Evolutionary conservation across 2,329 filamentous ascomycete species (phyloP), one percentile per base, ranked within the genome.

Genomic region (Aureobasidium zeae): DNA sequence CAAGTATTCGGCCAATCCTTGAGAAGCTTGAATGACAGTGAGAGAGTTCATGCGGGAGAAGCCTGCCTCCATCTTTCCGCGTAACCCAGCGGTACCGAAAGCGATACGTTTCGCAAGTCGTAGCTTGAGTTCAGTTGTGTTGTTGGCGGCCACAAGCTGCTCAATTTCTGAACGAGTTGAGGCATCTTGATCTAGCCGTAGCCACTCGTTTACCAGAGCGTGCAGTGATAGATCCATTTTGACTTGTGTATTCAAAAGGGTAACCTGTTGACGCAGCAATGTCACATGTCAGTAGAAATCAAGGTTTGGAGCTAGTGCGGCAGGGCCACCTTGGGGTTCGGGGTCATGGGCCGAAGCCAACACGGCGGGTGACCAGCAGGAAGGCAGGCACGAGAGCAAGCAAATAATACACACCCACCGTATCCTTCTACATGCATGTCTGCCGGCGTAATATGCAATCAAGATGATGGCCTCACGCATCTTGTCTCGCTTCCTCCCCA

Each of bases 31-130:
- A 1, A 63, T 55, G 8, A 63, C 60, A 1, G 59, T 63, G 34
- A 61, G 48, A 7, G 50, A 48, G 48, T 63, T 63, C 59, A 63
- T 63, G 42, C 61, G 55, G 3, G 76, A 69, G 56, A 79, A 81
- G 4, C 77, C 77, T 32, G 76, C 77, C 52, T 76, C 71, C 77
- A 81, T 81, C 26, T 70, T 68, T n/a, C 74, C 75, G 33, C 77
- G 68, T 7, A 81, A 64, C 30, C 77, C 77, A 28, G 75, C 74
- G 5, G 75, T 80, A 17, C 76, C 76, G 51, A 80, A 80, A 32
- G 74, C 68, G 47, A 80, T 79, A 19, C 74, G 70, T 19, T 67
- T 65, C 3, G 65, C 60, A 16, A 80, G 66, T 29, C 73, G 69
- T 44, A 60, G 63, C 48, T 76, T 69, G 5, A 79, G 63, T 49